These are phyloP conservation scores for Metschnikowia lachancei DNA, from an alignment of 805 yeast genomes.

Conservation along the genomic window DNA sequence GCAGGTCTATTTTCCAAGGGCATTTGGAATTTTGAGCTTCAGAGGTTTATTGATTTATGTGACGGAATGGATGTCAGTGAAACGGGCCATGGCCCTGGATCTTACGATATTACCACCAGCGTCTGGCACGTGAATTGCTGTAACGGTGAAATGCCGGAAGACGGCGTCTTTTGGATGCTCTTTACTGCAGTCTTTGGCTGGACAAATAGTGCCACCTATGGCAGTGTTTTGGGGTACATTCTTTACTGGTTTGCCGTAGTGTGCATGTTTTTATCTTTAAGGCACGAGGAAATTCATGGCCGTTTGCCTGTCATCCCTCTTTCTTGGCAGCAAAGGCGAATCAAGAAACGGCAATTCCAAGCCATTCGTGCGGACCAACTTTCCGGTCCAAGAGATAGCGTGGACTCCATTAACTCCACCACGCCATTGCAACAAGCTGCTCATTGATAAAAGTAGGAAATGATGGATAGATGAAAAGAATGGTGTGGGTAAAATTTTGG, in stretches of 20 bases:
- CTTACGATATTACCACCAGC: conserved; percentile 73
- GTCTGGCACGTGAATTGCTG: conserved; percentile 97
- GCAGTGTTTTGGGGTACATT: conserved; percentile 73
- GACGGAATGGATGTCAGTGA: conserved; percentile 84
- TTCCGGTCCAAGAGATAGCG: conserved; percentile 19
- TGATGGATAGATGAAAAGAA: too few relatives aligned
- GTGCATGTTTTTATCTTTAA: conserved; percentile 38
- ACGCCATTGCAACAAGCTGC: conserved; percentile 20
- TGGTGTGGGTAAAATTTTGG: too few relatives aligned
- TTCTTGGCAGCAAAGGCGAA: conserved; percentile 18
- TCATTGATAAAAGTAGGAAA: too few relatives aligned
- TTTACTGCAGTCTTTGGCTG: conserved; percentile 87
- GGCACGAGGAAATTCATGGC: conserved; percentile 56
- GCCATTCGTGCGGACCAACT: background rate
- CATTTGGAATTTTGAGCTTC: conserved; percentile 86
- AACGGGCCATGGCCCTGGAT: conserved; percentile 90
- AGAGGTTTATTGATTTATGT: conserved; percentile 68
- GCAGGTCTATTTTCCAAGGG: conserved; percentile 86
- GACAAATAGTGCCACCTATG: conserved; percentile 92
- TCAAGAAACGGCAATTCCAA: conserved; percentile 11
- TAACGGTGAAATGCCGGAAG: conserved; percentile 70
- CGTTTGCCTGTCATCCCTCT: conserved; percentile 43
- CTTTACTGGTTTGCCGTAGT: conserved; percentile 64
- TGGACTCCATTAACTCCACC: conserved; percentile 29
- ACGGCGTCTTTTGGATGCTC: conserved; percentile 83